Percentiles rank a stretch among this genome's conserved stretches.
Conservation (phyloP, 2,329 filamentous ascomycete genomes). For the Pseudogymnoascus verrucosus region DNA sequence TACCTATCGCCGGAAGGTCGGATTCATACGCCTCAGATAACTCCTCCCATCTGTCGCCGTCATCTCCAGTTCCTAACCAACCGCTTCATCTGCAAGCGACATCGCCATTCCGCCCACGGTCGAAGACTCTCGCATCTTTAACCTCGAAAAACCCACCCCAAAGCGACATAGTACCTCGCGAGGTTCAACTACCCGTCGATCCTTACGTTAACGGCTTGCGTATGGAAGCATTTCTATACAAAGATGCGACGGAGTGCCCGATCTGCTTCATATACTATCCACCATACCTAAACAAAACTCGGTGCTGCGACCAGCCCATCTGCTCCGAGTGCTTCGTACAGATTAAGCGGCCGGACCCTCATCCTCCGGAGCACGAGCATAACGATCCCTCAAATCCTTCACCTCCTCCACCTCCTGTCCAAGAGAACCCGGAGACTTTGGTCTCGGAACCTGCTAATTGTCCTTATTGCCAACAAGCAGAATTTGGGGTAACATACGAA, state of each 20-base stretch:
- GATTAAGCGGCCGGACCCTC: slow-evolving; percentile 89
- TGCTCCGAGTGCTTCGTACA: slow-evolving; percentile 99
- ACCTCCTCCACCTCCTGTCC: slow-evolving; percentile 36
- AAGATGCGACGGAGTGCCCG: slow-evolving; percentile 81
- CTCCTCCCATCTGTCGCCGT: slow-evolving; percentile 47
- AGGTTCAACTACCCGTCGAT: slow-evolving; percentile 72
- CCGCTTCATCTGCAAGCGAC: slow-evolving; percentile 39
- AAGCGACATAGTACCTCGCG: slow-evolving; percentile 65
- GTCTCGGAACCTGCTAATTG: slow-evolving; percentile 88
- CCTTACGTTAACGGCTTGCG: slow-evolving; percentile 91
- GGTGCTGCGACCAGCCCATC: slow-evolving; percentile 92
- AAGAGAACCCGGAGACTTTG: slow-evolving; percentile 50
- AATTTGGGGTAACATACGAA: slow-evolving; percentile 94
- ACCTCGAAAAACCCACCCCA: slow-evolving; percentile 67
- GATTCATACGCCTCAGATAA: slow-evolving; percentile 72
- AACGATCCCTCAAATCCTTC: slow-evolving; percentile 21
- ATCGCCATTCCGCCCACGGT: slow-evolving; percentile 68
- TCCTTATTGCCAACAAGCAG: slow-evolving; percentile 88
- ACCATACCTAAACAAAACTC: slow-evolving; percentile 84
- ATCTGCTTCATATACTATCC: slow-evolving; percentile 97
- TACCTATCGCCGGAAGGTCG: slow-evolving; percentile 70
- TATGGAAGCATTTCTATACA: slow-evolving; percentile 88
- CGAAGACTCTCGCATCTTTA: slow-evolving; percentile 81
- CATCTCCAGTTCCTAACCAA: slow-evolving; percentile 37
- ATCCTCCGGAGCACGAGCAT: slow-evolving; percentile 67